Base-by-base conservation (phyloP, 257 asterid species). In the Galeopsis tetrahit region DNA sequence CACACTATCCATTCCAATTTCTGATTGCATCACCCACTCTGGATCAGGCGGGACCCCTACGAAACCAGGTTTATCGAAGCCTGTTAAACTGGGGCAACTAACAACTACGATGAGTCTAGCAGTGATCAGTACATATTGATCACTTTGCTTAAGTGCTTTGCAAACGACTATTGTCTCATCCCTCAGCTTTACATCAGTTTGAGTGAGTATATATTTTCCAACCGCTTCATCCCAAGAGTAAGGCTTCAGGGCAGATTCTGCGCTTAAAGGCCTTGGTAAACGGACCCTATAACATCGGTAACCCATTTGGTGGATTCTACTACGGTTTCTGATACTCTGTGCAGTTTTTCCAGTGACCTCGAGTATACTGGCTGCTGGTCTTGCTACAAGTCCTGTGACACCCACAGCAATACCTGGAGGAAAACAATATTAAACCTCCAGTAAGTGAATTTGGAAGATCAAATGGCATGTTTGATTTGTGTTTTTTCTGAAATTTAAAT, bases 311-410 rank as follows among this genome's bases (percentile, higher is more conserved):
- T 87, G 89, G 53, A 86, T 79, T 77, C 88, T 91, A 74, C 97
- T 94, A n/a, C 97, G 92, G 82, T 94, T 94, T 77, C 91, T 82
- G 73, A 94, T 94, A 68, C 99, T 94, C 81, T 91, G 97, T 68
- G 99, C 99, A 49, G 99, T 88, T 91, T 88, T 94, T 33, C 97
- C 99, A 0, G 99, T 91, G 72, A 91, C 96, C 87, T 94, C 97
- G 34, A 94, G 97, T 72, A 94, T 88, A 80, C 99, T 94, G 28
- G 99, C 99, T 38, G 99, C 96, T 32, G 99, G 99, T 72, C 89
- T 89, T 68, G 99, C 96, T 70, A 94, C 93, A 33, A 94, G 92
- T 34, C 97, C 97, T 0, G 99, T 89, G 75, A 94, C 94, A 58
- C 99, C 99, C 39, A 94, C 79, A 38, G 96, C 99, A 75, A 94